Base-by-base conservation (phyloP, 768 basidiomycete genomes). In the Gymnopilus dilepis region DNA sequence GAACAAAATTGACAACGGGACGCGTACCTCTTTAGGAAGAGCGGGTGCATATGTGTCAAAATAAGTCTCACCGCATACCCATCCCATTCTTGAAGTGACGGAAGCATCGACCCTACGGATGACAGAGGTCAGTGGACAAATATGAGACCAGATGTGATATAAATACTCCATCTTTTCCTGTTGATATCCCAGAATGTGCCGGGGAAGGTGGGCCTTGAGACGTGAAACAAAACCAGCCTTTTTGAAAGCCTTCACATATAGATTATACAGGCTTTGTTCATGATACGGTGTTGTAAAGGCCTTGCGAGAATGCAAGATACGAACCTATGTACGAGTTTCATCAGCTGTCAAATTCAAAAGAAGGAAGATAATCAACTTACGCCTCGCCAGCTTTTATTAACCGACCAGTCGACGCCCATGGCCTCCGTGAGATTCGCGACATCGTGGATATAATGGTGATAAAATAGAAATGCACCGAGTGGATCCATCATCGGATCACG, bases 401-500 rank as follows among this genome's bases (percentile, higher is more conserved):
- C 15, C 21, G 59, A 26, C 70, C 71, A 74, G 43, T 74, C 67
- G 52, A 76, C 72, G 4, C 64, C 34, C 53, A 68, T 48, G 4
- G 33, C 51, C 0, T 60, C 56, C 0, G 59, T 47, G 19, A 75
- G 59, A 19, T 67, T 33, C 1, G 67, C 48, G 5, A 61, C 52
- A 33, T 75, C 70, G 55, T 74, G 67, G 4, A 73, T 56, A 19
- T 63, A 76, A 30, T 74, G 74, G 3, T 62, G 55, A 22, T 71
- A 74, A 51, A 74, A 68, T 1, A 69, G 65, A 15, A 76, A 60
- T 0, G 71, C 71, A 2, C 73, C 73, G 2, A 76, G 58, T 0
- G 73, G 71, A 45, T 72, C 74, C 37, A 59, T 48, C 15, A 67
- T 63, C 1, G 71, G 66, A n/a, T 67, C 47, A 26, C 42, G 56